phyloP scores from a whole-genome alignment of 106 monocot genomes.

The Platanthera zijinensis region DNA sequence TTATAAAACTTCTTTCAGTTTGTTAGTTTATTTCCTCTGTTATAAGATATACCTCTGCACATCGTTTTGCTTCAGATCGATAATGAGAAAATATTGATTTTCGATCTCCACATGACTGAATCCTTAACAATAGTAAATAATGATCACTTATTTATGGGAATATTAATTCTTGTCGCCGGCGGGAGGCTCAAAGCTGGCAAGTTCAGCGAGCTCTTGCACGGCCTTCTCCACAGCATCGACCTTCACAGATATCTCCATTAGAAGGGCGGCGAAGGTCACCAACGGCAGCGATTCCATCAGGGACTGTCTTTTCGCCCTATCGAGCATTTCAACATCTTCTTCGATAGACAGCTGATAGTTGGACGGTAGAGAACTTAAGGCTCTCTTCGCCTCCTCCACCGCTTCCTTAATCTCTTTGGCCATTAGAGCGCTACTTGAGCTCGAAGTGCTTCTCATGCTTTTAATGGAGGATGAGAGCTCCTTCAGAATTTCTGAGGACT shows the following conservation, averaged over 20 bases:
- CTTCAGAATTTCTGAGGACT: constrained; percentile 11
- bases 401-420: constrained; percentile 11
- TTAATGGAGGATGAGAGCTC: constrained; percentile 13
- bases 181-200: constrained; percentile 7
- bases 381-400: constrained; percentile 6
- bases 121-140: too few relatives aligned
- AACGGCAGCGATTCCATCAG: constrained; percentile 30
- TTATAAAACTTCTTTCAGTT: too few relatives aligned
- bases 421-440: background rate
- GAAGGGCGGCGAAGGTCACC: constrained; percentile 27
- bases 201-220: constrained; percentile 22
- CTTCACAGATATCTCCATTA: constrained; percentile 42
- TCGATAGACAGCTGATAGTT: background rate
- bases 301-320: background rate
- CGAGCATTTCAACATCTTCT: background rate
- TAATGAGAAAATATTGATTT: too few relatives aligned
- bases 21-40: too few relatives aligned
- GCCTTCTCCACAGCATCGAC: constrained; percentile 26
- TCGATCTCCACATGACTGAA: too few relatives aligned
- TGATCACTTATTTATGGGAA: too few relatives aligned
- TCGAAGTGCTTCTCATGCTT: constrained; percentile 7
- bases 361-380: background rate
- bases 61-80: too few relatives aligned
- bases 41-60: too few relatives aligned
- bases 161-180: background rate